Evolutionary conservation across 805 yeast species (phyloP), one percentile per base, ranked within the genome.

Genomic region (Nakazawaea siamensis): DNA sequence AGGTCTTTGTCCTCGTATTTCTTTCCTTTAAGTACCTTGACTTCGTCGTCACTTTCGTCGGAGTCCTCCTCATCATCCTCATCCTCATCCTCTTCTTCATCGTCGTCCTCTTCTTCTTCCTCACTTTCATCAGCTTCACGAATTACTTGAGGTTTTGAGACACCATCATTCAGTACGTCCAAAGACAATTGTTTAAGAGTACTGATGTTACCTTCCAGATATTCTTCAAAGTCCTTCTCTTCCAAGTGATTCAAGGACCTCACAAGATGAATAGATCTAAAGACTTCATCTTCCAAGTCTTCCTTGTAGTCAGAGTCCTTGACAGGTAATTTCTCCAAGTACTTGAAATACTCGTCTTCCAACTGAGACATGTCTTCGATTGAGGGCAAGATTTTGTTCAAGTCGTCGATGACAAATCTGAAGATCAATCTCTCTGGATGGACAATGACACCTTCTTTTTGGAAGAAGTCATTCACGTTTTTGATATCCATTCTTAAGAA

Each of bases 401-500:
- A 46, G 11, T 57, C 61, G 16, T 69, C 80, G 33, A 74, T 80
- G 18, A 87, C 75, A 51, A 82, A 85, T 50, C 76, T 76, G 61
- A 90, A 92, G 16, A 92, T 68, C 21, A 75, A 65, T 41, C 94
- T 68, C 55, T 92, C 97, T 3, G 94, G 74, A 47, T 82, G 81
- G 12, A 85, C 80, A 34, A 73, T 70, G 27, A 88, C 84, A 24
- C 79, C 78, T 54, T 80, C 76, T 41, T 77, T 68, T 39, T 68
- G 67, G 49, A 92, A 92, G 55, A 80, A 92, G 48, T 84, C 92
- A 51, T 90, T 92, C 17, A 90, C 84, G 51, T 92, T 92, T 55
- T 90, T 92, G 51, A 92, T 88, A 59, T 92, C 99, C 98, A 92
- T 92, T 52, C 99, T 68, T 41, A 92, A 60, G 54, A 92, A 92